Conservation (phyloP, 2,329 filamentous ascomycete species). For the Sporothrix schenckii region DNA sequence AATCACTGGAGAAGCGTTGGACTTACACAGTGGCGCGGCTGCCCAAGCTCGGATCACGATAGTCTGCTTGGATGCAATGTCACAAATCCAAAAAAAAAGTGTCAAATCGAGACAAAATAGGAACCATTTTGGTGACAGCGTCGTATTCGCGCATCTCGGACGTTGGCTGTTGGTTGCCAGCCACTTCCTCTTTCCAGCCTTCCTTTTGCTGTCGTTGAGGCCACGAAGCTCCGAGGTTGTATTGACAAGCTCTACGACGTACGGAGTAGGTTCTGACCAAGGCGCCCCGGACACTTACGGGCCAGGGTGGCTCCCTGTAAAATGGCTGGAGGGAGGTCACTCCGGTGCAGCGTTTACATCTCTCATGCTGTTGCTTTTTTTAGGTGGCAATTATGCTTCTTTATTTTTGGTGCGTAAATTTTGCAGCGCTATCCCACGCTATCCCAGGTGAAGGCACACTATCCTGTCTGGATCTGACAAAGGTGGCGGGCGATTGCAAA, state of each 20-base stretch:
- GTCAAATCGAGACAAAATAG: neutral
- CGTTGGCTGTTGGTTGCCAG: neutral
- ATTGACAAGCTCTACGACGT: too few species aligned
- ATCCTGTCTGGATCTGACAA: neutral
- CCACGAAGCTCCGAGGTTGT: neutral
- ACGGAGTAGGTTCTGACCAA: too few species aligned
- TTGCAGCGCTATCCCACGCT: slow-evolving; percentile 20
- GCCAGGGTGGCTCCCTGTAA: neutral
- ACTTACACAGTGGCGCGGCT: slow-evolving; percentile 13
- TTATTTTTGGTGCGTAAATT: neutral
- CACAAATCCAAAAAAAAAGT: neutral
- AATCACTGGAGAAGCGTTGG: neutral
- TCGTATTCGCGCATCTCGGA: neutral
- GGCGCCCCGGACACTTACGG: too few species aligned
- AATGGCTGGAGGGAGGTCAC: slow-evolving; percentile 1
- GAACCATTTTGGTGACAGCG: neutral
- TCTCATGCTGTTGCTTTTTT: neutral
- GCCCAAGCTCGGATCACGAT: slow-evolving; percentile 2
- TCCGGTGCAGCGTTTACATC: neutral
- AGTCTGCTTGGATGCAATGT: neutral
- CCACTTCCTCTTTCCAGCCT: neutral
- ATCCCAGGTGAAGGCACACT: neutral
- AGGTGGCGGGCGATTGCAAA: slow-evolving; percentile 8
- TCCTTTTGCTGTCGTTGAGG: neutral
- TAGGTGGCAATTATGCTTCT: slow-evolving; percentile 9